phyloP scores from a whole-genome alignment of 2,329 filamentous ascomycete species.

The Plectosphaerella sp. region DNA sequence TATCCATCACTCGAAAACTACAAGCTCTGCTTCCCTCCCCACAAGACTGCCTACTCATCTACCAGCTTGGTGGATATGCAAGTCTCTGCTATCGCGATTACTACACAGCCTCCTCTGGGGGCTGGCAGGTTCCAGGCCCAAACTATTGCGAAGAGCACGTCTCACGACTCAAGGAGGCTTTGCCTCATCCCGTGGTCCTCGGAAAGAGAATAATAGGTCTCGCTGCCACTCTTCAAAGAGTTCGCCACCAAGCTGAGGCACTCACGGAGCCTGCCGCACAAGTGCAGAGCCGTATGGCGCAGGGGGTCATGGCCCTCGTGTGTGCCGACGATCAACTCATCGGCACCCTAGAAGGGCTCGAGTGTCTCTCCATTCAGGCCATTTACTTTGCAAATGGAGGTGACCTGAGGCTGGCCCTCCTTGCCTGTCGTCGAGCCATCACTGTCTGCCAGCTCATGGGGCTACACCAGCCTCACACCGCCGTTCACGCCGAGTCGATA shows the following conservation, averaged over 20 bases:
- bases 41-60: not conserved
- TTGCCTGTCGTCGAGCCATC: conserved; percentile 38
- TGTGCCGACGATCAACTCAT: conserved; percentile 42
- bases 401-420: conserved; percentile 39
- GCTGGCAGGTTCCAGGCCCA: conserved; percentile 6
- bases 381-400: conserved; percentile 42
- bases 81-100: conserved; percentile 16
- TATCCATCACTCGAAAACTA: not conserved
- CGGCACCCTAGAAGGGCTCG: conserved; percentile 39
- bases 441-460: conserved; percentile 38
- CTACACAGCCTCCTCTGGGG: conserved; percentile 17
- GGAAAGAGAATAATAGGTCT: not conserved
- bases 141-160: not conserved
- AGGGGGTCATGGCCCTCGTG: conserved; percentile 28
- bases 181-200: not conserved
- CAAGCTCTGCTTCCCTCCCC: not conserved
- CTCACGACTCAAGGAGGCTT: not conserved
- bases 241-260: not conserved
- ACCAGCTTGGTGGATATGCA: not conserved
- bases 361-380: conserved; percentile 44
- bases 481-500: conserved; percentile 5
- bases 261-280: conserved; percentile 21
- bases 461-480: conserved; percentile 16
- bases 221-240: not conserved
- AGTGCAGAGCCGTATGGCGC: conserved; percentile 20